Base-by-base conservation (phyloP, 495 filamentous ascomycete genomes). In the Xylaria cubensis region DNA sequence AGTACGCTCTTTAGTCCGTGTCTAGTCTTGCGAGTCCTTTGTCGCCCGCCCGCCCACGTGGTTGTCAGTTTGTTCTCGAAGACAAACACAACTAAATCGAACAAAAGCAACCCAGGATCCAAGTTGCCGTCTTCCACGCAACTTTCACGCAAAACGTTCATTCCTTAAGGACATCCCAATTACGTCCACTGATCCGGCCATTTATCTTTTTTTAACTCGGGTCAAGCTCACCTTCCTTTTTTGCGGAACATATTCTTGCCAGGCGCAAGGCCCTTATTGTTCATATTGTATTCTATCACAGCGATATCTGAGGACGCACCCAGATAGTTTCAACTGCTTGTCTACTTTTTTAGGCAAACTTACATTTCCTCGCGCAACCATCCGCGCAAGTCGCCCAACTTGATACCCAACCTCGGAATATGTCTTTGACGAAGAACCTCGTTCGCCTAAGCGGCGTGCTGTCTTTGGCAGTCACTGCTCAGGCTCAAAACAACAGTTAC, bases 401-500 rank as follows among this genome's bases (percentile, higher is more conserved):
- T 29, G 15, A 66, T 24, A 32, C 55, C 62, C 51, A 51, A 55
- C 24, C 50, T 70, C 53, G 32, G 42, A 41, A 51, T 24, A 79
- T 76, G 77, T 32, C 67, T 34, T 77, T 74, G 48, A 48, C 74
- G 17, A 74, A 55, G 36, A 50, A 48, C 39, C 48, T 78, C 46
- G 53, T 50, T 48, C 63, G 74, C 64, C 69, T 80, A 1, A 62
- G 72, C 56, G 74, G 74, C 56, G 41, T 76, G 41, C 39, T 81
- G n/a, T 72, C 71, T 58, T 59, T 78, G 4, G 76, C 73, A 4
- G 74, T 55, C 32, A 29, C 73, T 12, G 76, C 78, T 26, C 70
- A 79, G 19, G 77, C 80, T 0, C 69, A 71, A 36, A 51, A 19
- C 59, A 51, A 19, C 59, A 26, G 77, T 59, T 87, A 87, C 75